Conservation (phyloP, 495 filamentous ascomycete species). For the Gamarada debralockiae region DNA sequence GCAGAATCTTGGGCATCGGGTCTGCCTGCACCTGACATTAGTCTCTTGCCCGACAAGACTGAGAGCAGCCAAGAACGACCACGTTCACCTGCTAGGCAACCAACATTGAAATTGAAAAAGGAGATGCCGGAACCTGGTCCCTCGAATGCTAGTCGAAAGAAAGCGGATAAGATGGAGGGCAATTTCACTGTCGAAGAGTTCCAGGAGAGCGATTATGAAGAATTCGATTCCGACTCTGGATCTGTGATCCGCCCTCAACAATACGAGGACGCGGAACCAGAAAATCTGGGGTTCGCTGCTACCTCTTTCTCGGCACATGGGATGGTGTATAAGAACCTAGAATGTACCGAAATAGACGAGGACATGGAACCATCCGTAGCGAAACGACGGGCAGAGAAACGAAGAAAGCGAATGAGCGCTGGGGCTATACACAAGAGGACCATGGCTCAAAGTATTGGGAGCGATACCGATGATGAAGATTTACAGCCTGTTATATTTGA, state of each 20-base stretch:
- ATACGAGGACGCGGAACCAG: slow-evolving; percentile 24
- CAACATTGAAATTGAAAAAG: too few relatives aligned
- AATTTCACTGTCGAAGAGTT: slow-evolving; percentile 26
- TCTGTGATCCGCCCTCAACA: slow-evolving; percentile 20
- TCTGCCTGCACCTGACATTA: too few relatives aligned
- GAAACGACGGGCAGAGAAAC: slow-evolving; percentile 15
- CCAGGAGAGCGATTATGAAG: slow-evolving; percentile 17
- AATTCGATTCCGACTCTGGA: slow-evolving; percentile 17
- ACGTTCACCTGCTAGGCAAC: too few relatives aligned
- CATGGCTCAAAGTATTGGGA: slow-evolving; percentile 47
- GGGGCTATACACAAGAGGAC: slow-evolving; percentile 51
- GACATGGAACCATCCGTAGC: slow-evolving; percentile 13
- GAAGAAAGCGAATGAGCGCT: slow-evolving; percentile 43
- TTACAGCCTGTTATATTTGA: slow-evolving; percentile 33
- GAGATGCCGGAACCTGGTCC: too few relatives aligned
- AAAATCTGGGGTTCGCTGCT: slow-evolving; percentile 4
- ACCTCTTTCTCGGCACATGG: not conserved
- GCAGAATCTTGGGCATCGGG: too few relatives aligned
- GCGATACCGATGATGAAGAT: slow-evolving; percentile 49
- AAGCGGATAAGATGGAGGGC: too few relatives aligned
- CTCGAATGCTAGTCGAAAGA: too few relatives aligned
- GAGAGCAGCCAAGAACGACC: too few relatives aligned
- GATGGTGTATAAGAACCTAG: slow-evolving; percentile 8
- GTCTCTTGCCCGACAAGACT: too few relatives aligned
- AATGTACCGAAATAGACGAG: not conserved